Conservation (phyloP, 2,329 filamentous ascomycete genomes). For the Epichloe festucae region DNA sequence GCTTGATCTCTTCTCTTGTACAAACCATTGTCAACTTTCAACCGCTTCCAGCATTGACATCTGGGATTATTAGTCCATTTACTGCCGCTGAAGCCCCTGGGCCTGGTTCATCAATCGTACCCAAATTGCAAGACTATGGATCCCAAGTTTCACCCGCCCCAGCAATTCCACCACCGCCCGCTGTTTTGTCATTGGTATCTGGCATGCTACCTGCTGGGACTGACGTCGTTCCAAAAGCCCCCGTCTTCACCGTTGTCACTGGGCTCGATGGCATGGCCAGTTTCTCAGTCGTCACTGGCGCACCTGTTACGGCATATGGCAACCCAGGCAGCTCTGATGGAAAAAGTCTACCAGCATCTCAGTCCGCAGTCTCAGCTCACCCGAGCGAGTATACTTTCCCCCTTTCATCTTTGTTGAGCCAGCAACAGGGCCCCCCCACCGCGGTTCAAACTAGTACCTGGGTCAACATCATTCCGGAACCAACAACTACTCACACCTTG, state of each 20-base stretch:
- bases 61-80: constrained; percentile 7
- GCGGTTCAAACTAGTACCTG: constrained; percentile 24
- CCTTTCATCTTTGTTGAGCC: constrained; percentile 12
- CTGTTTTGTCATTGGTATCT: constrained; percentile 11
- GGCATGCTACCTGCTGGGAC: constrained; percentile 10
- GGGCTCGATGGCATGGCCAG: constrained; percentile 11
- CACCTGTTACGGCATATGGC: constrained; percentile 10
- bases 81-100: constrained; percentile 6
- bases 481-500: constrained; percentile 27
- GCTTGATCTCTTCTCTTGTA: constrained; percentile 18
- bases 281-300: constrained; percentile 9
- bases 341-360: constrained; percentile 8
- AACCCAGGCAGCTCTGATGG: constrained; percentile 7
- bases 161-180: constrained; percentile 5
- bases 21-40: constrained; percentile 20
- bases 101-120: constrained; percentile 8
- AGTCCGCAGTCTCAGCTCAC: constrained; percentile 3
- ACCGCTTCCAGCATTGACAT: constrained; percentile 6
- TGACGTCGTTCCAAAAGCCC: constrained; percentile 12
- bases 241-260: constrained; percentile 14
- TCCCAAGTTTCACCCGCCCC: constrained; percentile 1
- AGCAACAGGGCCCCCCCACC: constrained; percentile 4
- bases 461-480: constrained; percentile 25
- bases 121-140: constrained; percentile 16
- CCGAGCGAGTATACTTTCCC: constrained; percentile 13